Conservation (phyloP, 192 early-diverging fungal genomes). For the Coemansia sp. region DNA sequence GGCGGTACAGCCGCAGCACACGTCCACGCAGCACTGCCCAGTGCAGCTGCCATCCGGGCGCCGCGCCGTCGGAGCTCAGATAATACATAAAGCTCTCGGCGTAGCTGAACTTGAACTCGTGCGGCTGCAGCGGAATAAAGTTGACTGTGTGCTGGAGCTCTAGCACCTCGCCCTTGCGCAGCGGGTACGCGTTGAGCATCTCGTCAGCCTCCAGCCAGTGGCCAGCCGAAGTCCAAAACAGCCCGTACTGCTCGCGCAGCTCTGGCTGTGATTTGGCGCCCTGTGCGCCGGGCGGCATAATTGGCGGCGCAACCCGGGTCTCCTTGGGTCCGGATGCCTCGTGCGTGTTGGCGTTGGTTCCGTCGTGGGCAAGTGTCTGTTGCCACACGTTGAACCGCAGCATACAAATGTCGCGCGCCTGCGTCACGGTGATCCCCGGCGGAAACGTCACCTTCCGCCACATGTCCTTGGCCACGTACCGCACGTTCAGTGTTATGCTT, state of each 20-base stretch:
- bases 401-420: slow-evolving; percentile 54
- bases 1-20: slow-evolving; percentile 33
- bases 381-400: slow-evolving; percentile 55
- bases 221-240: slow-evolving; percentile 53
- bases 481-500: slow-evolving; percentile 45
- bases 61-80: slow-evolving; percentile 16
- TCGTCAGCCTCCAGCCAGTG: slow-evolving; percentile 54
- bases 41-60: slow-evolving; percentile 34
- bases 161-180: slow-evolving; percentile 48
- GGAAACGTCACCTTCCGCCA: slow-evolving; percentile 52
- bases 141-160: slow-evolving; percentile 51
- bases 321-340: neutral
- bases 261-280: slow-evolving; percentile 14
- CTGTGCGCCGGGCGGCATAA: slow-evolving; percentile 14
- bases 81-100: slow-evolving; percentile 47
- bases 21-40: slow-evolving; percentile 48
- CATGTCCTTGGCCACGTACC: slow-evolving; percentile 53
- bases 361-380: slow-evolving; percentile 21
- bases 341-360: neutral
- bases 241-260: slow-evolving; percentile 52
- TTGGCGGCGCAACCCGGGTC: neutral
- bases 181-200: slow-evolving; percentile 47
- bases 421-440: slow-evolving; percentile 50
- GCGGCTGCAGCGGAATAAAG: slow-evolving; percentile 50
- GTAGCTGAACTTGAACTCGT: slow-evolving; percentile 50